Base-by-base conservation (phyloP, 177 flowering plant species). In the Tripterygium wilfordii region DNA sequence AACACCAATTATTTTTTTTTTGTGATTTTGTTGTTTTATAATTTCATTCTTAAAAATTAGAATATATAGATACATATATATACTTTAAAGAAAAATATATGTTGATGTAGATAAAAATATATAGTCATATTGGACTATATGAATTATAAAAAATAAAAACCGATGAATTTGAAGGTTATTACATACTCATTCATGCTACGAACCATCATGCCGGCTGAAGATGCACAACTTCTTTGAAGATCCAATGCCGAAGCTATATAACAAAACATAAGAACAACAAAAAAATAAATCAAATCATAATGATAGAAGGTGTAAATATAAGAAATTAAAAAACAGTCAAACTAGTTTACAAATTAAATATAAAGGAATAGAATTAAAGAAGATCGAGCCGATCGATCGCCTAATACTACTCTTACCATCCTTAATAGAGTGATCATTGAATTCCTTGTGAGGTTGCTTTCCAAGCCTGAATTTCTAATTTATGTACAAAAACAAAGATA, bases 401-500 rank as follows among this genome's bases (percentile, higher is more conserved):
- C n/a, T n/a, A n/a, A n/a, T n/a, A n/a, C n/a, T n/a, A n/a, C 60
- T 64, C 77, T 77, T 70, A 77, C 95, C 88, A 63, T 84, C 95
- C 66, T 86, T 92, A 16, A 74, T 49, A 13, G 97, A 68, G 54
- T 84, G 99, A 66, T 92, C 99, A 60, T 65, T 82, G 77, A 80
- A 89, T 24, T 92, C 99, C 70, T 89, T 92, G 66, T 89, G 97
- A 15, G 99, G 99, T 52, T 92, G 96, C 75, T 92, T 92, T 56
- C 99, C 99, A 23, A 92, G 92, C 77, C 99, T 82, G 72, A 86
- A 92, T 84, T 92, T 92, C 99, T 92, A 31, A 45, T 7, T 18
- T 26, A 53, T 45, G 59, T 37, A 57, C 21, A 18, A 5, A 25
- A 42, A 16, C 1, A 8, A 3, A 57, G 60, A 20, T 29, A 17